Conservation (phyloP, 2,329 filamentous ascomycete species). For the Botryotinia narcissicola region DNA sequence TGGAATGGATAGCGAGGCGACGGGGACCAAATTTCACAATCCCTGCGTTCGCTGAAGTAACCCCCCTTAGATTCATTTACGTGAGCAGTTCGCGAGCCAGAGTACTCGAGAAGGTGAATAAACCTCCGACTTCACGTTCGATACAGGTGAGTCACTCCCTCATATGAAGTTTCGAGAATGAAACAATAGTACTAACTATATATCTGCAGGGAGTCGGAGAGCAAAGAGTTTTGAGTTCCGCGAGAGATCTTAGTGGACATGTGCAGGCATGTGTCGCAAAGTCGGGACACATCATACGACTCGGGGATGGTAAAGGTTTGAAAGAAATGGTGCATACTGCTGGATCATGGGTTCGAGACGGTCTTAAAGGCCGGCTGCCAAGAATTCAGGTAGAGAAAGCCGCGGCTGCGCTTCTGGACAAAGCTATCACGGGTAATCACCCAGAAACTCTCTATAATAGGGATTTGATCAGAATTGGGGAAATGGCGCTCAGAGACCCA, state of each 20-base stretch:
- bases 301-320: neutral
- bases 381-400: too few relatives aligned
- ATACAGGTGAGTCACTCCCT: neutral
- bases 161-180: neutral
- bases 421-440: too few relatives aligned
- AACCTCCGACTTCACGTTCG: neutral
- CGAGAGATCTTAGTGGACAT: too few relatives aligned
- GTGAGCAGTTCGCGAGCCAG: neutral
- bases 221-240: too few relatives aligned
- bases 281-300: neutral
- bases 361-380: too few relatives aligned
- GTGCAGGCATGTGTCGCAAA: neutral
- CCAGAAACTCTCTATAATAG: too few relatives aligned
- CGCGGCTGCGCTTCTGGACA: too few relatives aligned
- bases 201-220: too few relatives aligned
- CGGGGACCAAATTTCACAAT: too few relatives aligned
- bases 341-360: neutral
- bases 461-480: neutral
- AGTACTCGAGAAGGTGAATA: rapidly evolving
- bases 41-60: too few relatives aligned
- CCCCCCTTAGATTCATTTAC: neutral
- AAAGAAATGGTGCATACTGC: neutral
- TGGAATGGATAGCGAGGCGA: too few relatives aligned
- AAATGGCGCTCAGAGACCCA: too few relatives aligned
- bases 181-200: neutral